A percentile compares a stretch with the other conserved stretches of the same genome.
These are phyloP conservation scores for Amphichorda felina DNA, from an alignment of 2,329 filamentous ascomycete species.

Conservation along the genomic window DNA sequence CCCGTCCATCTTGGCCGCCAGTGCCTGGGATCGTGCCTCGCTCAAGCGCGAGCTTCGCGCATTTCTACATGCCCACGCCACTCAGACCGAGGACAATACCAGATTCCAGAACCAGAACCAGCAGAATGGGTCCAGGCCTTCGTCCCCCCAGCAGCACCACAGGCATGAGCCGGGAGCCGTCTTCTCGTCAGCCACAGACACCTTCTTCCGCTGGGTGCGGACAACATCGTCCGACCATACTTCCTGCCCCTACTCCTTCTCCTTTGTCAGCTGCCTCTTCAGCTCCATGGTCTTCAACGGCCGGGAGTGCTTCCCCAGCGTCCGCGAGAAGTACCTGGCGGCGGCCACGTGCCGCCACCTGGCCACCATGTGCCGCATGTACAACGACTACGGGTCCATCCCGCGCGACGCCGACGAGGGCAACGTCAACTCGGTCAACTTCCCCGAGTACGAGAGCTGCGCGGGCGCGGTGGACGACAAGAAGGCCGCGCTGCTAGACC, in stretches of 20 bases:
- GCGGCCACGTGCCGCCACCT: slow-evolving; percentile 5
- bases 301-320: slow-evolving; percentile 4
- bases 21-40: neutral
- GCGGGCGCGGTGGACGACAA: neutral
- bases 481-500: neutral
- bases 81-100: neutral
- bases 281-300: slow-evolving; percentile 2
- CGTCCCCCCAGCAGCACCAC: neutral
- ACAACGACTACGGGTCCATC: slow-evolving; percentile 9
- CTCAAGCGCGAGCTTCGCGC: slow-evolving; percentile 1
- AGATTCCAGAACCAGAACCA: neutral
- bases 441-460: slow-evolving; percentile 9
- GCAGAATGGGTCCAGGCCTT: no score
- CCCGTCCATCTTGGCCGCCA: neutral
- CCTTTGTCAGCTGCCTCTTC: slow-evolving; percentile 7
- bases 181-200: neutral
- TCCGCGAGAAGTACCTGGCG: slow-evolving; percentile 6
- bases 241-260: slow-evolving; percentile 7
- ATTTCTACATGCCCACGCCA: neutral
- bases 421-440: slow-evolving; percentile 10
- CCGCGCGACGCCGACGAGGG: slow-evolving; percentile 6
- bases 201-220: slow-evolving; percentile 8
- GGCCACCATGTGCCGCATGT: slow-evolving; percentile 7
- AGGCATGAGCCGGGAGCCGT: no score
- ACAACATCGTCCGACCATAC: slow-evolving; percentile 6